Conservation (phyloP, 169 alveolate species). For the Cryptosporidium viatorum region DNA sequence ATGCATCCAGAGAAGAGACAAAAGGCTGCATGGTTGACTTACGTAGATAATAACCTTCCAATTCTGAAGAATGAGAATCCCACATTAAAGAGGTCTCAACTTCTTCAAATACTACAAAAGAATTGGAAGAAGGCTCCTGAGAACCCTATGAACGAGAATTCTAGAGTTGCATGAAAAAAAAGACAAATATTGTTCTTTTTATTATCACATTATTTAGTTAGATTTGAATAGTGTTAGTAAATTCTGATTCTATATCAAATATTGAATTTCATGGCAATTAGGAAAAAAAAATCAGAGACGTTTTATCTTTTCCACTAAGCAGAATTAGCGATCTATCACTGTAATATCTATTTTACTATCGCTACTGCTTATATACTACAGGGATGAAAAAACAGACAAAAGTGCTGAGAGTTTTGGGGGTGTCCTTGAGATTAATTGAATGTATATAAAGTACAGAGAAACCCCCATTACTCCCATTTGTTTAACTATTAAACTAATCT, state of each 20-base stretch:
- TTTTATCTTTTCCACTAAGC: neutral
- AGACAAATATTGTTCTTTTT: neutral
- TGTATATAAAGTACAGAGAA: neutral
- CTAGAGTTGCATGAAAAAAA: neutral
- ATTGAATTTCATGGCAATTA: neutral
- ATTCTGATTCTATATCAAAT: neutral
- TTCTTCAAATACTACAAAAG: constrained; percentile 52
- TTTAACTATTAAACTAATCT: too few species aligned
- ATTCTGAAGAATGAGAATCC: constrained; percentile 44
- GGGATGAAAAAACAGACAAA: neutral
- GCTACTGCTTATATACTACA: neutral
- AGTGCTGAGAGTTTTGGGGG: neutral
- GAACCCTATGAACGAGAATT: constrained; percentile 29
- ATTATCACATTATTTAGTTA: neutral
- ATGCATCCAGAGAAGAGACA: constrained; percentile 71
- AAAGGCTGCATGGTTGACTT: constrained; percentile 73
- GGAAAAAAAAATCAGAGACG: neutral
- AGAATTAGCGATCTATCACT: neutral
- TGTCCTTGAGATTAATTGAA: neutral
- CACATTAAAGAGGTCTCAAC: constrained; percentile 57
- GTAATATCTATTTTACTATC: neutral
- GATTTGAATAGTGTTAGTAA: neutral
- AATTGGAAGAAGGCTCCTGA: constrained; percentile 72
- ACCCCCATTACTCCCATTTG: neutral
- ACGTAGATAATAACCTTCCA: constrained; percentile 65